Evolutionary conservation across 257 asterid genomes (phyloP).

Genomic region (Nicotiana noctiflora): DNA sequence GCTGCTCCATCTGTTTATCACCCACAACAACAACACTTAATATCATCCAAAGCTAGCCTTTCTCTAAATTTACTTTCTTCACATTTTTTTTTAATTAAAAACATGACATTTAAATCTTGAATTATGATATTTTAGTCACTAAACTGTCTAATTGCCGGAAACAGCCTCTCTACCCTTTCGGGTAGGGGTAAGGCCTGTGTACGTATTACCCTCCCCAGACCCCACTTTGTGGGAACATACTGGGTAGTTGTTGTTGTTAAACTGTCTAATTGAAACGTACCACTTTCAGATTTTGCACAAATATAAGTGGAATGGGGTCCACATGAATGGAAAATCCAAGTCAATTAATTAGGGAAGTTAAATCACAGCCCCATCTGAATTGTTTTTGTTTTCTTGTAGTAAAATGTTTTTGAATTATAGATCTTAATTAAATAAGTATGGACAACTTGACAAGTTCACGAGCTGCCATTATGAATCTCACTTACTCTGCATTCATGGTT

Average conservation of each 20-base stretch:
- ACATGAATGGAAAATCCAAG: no score
- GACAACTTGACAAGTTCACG: slow-evolving; percentile 7
- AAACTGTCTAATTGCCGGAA: no score
- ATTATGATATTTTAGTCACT: not conserved
- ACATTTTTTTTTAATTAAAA: no score
- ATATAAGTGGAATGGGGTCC: not conserved
- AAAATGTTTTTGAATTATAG: not conserved
- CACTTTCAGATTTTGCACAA: not conserved
- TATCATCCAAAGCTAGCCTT: not conserved
- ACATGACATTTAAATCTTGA: not conserved
- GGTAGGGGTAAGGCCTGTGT: no score
- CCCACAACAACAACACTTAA: not conserved
- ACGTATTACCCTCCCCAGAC: no score
- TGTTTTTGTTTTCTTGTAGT: not conserved
- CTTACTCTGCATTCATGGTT: not conserved
- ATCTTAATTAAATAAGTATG: not conserved
- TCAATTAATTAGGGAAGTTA: not conserved
- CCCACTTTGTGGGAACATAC: no score
- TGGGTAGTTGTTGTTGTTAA: no score
- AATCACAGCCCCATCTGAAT: not conserved
- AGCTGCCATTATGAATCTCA: not conserved
- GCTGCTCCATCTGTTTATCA: slow-evolving; percentile 78
- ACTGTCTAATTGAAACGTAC: not conserved
- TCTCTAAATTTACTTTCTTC: not conserved
- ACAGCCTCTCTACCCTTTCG: no score